These are phyloP conservation scores for Nicotiana benthamiana DNA, from an alignment of 257 asterid genomes.

Conservation along the genomic window DNA sequence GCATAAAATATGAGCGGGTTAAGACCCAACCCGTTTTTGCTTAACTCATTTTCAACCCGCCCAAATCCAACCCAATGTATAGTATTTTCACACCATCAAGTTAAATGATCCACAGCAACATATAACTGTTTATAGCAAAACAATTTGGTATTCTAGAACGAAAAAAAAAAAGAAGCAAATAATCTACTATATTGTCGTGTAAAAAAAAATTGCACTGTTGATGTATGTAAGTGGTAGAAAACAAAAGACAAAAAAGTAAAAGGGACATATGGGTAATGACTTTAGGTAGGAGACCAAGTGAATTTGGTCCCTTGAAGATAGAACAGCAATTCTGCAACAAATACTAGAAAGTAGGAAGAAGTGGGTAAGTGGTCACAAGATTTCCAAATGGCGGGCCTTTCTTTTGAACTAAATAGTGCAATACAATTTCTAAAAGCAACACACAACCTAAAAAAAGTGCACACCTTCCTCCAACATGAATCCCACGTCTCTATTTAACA, in stretches of 20 bases:
- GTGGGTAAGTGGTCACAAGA: conserved; percentile 69
- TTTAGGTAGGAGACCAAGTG: conserved; percentile 3
- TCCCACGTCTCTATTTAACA: conserved; percentile 32
- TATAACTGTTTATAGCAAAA: too few relatives aligned
- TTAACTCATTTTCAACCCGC: too few relatives aligned
- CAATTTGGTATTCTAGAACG: too few relatives aligned
- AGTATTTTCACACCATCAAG: too few relatives aligned
- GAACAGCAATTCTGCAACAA: conserved; percentile 15
- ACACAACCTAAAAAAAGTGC: conserved; percentile 2
- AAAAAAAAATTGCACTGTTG: too few relatives aligned
- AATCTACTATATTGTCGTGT: too few relatives aligned
- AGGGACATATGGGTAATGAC: not conserved
- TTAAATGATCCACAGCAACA: too few relatives aligned
- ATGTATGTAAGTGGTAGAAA: not conserved
- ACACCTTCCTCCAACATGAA: conserved; percentile 24
- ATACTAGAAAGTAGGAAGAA: conserved; percentile 24
- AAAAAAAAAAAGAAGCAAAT: too few relatives aligned
- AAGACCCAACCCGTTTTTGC: too few relatives aligned
- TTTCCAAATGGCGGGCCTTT: conserved; percentile 50
- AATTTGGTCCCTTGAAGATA: conserved; percentile 11
- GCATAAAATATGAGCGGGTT: too few relatives aligned
- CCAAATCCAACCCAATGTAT: too few relatives aligned
- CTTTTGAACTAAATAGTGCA: conserved; percentile 41
- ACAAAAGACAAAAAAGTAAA: not conserved
- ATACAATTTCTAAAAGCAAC: not conserved